Conservation (phyloP, 345 rosid species). For the Sonneratia alba region DNA sequence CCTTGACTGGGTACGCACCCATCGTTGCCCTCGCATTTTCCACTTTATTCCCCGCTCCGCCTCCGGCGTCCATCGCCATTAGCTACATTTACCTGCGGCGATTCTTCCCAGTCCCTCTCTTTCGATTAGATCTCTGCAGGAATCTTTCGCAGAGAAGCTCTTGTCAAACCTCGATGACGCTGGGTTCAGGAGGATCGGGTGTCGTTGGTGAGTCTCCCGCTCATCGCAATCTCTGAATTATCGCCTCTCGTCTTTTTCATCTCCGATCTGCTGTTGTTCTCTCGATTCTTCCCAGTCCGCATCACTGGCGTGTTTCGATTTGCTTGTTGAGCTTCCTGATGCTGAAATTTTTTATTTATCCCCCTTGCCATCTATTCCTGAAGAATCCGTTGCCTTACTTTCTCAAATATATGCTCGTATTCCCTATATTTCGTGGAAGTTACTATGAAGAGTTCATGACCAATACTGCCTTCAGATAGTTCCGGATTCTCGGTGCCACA, state of each 20-base stretch:
- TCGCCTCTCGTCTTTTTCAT: background rate
- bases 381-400: background rate
- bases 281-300: background rate
- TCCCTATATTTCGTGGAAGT: background rate
- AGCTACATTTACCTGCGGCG: background rate
- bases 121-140: background rate
- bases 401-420: background rate
- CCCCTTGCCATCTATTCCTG: background rate
- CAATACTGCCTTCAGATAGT: background rate
- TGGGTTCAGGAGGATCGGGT: constrained; percentile 12
- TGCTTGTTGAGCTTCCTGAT: background rate
- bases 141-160: background rate
- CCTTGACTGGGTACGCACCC: background rate
- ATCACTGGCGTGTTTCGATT: background rate
- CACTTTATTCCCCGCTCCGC: background rate
- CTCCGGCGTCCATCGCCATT: background rate
- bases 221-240: background rate
- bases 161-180: background rate
- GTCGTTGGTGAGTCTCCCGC: constrained; percentile 7
- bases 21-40: background rate
- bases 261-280: background rate
- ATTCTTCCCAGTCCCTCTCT: background rate
- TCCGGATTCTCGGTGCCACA: background rate
- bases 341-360: background rate
- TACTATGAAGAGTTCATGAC: background rate